Conservation (phyloP, 768 basidiomycete species). For the Naganishia kalamii region DNA sequence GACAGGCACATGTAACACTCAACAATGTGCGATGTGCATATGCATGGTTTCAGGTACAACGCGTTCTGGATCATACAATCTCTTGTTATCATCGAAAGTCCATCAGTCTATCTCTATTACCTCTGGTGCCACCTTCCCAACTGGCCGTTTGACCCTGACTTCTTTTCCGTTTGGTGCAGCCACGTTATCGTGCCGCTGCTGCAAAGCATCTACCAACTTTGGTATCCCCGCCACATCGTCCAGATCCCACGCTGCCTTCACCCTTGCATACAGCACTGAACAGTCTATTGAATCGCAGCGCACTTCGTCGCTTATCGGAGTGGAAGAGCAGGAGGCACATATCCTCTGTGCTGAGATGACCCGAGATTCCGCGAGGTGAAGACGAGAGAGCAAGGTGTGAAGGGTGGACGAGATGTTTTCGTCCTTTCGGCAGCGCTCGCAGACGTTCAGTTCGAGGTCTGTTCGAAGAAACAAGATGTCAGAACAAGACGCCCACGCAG, state of each 20-base stretch:
- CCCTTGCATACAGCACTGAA: slow-evolving; percentile 69
- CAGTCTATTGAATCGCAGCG: slow-evolving; percentile 82
- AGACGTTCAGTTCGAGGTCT: slow-evolving; percentile 49
- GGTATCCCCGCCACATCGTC: slow-evolving; percentile 39
- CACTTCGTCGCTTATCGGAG: slow-evolving; percentile 56
- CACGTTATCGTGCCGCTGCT: neutral
- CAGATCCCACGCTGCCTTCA: slow-evolving; percentile 50
- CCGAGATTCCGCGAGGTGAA: slow-evolving; percentile 56
- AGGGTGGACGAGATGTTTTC: slow-evolving; percentile 54
- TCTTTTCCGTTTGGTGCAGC: neutral
- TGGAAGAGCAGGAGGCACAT: slow-evolving; percentile 65
- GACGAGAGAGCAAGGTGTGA: slow-evolving; percentile 55
- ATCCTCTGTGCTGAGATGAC: slow-evolving; percentile 59
- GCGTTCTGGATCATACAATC: no score
- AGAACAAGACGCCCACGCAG: neutral
- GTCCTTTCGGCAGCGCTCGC: slow-evolving; percentile 55
- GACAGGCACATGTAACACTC: neutral
- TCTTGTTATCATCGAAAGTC: no score
- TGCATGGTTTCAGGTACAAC: neutral
- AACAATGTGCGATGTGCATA: no score
- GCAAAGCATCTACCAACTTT: slow-evolving; percentile 19
- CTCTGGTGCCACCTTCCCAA: neutral
- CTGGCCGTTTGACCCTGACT: no score
- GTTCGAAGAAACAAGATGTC: neutral
- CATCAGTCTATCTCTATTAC: slow-evolving; percentile 11